Percentiles rank a stretch among this genome's conserved stretches.
Evolutionary conservation across 768 basidiomycete genomes (phyloP).

Genomic region (Leccinum pellstonianum): DNA sequence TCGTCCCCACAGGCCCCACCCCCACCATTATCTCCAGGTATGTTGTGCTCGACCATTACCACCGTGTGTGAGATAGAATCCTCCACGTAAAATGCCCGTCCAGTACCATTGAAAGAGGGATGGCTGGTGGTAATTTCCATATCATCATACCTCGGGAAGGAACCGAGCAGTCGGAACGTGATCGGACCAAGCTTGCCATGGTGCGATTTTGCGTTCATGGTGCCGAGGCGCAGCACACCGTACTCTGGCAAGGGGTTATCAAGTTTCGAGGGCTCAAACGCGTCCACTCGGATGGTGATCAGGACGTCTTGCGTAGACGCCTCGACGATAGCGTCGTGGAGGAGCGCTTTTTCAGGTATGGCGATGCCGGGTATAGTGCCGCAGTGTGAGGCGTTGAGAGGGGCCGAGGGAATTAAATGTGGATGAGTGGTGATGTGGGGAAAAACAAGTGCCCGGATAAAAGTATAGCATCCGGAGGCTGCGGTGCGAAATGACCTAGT

Average conservation of each 20-base stretch:
- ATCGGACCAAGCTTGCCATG: slow-evolving; percentile 4
- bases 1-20: too few species aligned
- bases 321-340: slow-evolving; percentile 13
- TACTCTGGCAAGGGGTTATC: neutral
- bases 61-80: too few species aligned
- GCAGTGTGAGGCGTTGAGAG: slow-evolving; percentile 9
- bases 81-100: slow-evolving; percentile 8
- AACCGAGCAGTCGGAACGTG: slow-evolving; percentile 5
- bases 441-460: slow-evolving; percentile 10
- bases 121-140: neutral
- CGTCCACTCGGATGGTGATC: slow-evolving; percentile 7
- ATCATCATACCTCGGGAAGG: neutral
- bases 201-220: neutral
- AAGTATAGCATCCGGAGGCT: slow-evolving; percentile 3
- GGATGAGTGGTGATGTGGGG: neutral
- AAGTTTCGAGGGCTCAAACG: neutral
- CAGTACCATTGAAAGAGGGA: slow-evolving; percentile 15
- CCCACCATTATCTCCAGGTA: too few species aligned
- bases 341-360: neutral
- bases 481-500: neutral
- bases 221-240: slow-evolving; percentile 8
- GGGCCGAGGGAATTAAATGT: neutral
- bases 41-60: too few species aligned
- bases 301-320: slow-evolving; percentile 8
- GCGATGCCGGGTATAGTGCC: slow-evolving; percentile 3